Conservation (phyloP, 306 rosid species). For the Betula pendula region DNA sequence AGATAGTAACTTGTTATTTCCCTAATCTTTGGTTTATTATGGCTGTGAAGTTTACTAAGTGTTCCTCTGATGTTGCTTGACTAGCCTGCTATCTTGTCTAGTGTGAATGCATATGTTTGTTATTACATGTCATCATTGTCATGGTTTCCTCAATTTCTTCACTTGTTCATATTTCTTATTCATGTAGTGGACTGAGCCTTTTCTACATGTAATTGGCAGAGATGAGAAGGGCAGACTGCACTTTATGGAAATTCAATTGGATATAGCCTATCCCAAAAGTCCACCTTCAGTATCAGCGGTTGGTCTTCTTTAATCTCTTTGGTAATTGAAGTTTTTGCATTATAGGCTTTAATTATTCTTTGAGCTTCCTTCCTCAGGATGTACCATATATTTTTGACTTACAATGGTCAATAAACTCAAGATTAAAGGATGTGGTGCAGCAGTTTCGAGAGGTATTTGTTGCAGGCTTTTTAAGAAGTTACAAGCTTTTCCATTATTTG, state of each 20-base stretch:
- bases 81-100: neutral
- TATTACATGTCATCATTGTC: neutral
- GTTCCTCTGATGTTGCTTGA: neutral
- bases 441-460: conserved; percentile 35
- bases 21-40: neutral
- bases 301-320: neutral
- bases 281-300: conserved; percentile 44
- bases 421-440: conserved; percentile 37
- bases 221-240: conserved; percentile 35
- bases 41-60: neutral
- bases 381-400: conserved; percentile 30
- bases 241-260: conserved; percentile 33
- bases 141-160: neutral
- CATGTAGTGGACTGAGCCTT: neutral
- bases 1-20: too few relatives aligned
- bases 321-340: neutral
- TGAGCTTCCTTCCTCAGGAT: conserved; percentile 25
- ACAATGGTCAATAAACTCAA: conserved; percentile 37
- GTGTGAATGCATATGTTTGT: neutral
- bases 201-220: conserved; percentile 18
- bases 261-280: conserved; percentile 34
- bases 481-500: neutral
- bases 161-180: neutral
- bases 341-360: neutral
- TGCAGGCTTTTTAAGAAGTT: neutral